Conservation (phyloP, 805 yeast species). For the Schwanniomyces occidentalis region DNA sequence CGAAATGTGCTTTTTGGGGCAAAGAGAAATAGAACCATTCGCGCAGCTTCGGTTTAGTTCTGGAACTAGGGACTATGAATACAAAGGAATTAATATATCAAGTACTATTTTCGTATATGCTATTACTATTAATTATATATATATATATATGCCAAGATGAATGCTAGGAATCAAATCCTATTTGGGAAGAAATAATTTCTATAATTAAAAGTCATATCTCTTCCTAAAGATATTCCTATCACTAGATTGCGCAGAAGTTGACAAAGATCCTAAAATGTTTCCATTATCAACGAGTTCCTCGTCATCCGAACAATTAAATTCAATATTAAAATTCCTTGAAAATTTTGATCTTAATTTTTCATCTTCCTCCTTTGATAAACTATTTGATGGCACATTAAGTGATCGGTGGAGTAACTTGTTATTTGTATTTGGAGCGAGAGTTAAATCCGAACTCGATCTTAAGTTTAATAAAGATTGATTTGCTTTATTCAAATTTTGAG, state of each 20-base stretch:
- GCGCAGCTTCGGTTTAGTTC: no score
- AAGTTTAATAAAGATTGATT: not conserved
- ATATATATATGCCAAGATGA: no score
- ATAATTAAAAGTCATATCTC: slow-evolving; percentile 4
- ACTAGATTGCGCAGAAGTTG: not conserved
- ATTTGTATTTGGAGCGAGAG: not conserved
- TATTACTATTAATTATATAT: no score
- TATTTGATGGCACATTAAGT: no score
- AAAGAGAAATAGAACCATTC: no score
- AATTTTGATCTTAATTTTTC: slow-evolving; percentile 7
- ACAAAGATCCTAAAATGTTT: slow-evolving; percentile 1
- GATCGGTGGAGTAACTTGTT: not conserved
- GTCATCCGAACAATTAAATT: slow-evolving; percentile 8
- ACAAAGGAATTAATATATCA: no score
- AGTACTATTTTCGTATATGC: no score
- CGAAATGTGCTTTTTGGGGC: no score
- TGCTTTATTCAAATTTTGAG: not conserved
- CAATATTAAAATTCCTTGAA: slow-evolving; percentile 9
- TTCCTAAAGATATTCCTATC: slow-evolving; percentile 1
- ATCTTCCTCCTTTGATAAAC: slow-evolving; percentile 1
- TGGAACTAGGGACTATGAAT: no score
- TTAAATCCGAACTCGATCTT: not conserved
- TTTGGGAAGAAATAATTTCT: no score
- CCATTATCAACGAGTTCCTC: slow-evolving; percentile 1
- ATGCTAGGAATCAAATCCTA: no score